A percentile compares a stretch with the other conserved stretches of the same genome.
Evolutionary conservation across 1,139 yeast genomes (phyloP).

Genomic region (Kazachstania sp.): DNA sequence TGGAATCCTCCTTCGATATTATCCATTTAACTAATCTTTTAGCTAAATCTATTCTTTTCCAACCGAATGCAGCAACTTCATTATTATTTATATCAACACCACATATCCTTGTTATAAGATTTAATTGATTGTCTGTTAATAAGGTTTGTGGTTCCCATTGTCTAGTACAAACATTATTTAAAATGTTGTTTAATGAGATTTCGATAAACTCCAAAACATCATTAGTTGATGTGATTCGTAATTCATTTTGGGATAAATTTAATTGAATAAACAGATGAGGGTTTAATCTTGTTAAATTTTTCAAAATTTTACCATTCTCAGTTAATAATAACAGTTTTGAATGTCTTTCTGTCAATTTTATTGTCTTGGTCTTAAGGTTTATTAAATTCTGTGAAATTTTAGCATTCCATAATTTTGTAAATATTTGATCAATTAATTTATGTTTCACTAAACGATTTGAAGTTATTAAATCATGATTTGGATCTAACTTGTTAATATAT

Average conservation of each 20-base stretch:
- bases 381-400: conserved; percentile 1
- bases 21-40: conserved; percentile 23
- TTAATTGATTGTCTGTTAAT: background rate
- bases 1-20: conserved; percentile 8
- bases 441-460: conserved; percentile 11
- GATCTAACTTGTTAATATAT: conserved; percentile 17
- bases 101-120: conserved; percentile 6
- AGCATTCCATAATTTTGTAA: conserved; percentile 38
- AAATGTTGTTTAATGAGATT: conserved; percentile 31
- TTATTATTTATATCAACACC: conserved; percentile 10
- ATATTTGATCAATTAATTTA: conserved; percentile 25
- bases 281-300: conserved; percentile 24
- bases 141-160: background rate
- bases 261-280: conserved; percentile 7
- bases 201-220: conserved; percentile 32
- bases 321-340: conserved; percentile 29
- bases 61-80: conserved; percentile 25
- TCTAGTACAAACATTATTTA: conserved; percentile 29
- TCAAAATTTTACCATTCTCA: conserved; percentile 36
- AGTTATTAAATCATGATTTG: background rate
- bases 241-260: conserved; percentile 8
- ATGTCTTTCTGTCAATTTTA: conserved; percentile 27
- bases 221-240: conserved; percentile 28
- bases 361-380: conserved; percentile 14
- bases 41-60: conserved; percentile 21